Conservation (phyloP, 192 early-diverging fungal genomes). For the Allomyces macrogynus region DNA sequence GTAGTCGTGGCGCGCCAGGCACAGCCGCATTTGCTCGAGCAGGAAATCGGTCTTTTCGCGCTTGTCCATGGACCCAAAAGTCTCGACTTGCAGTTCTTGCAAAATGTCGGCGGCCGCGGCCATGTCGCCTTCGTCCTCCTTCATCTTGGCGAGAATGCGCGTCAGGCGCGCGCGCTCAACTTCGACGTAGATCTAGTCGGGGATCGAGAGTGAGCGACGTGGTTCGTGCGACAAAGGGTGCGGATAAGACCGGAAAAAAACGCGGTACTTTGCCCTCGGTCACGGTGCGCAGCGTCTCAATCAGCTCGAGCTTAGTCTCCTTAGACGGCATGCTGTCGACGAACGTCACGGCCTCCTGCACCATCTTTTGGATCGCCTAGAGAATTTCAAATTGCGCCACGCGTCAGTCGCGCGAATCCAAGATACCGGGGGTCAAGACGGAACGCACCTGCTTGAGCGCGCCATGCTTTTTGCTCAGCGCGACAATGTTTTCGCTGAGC, state of each 20-base stretch:
- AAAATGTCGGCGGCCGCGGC: slow-evolving; percentile 82
- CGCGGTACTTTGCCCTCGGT: slow-evolving; percentile 80
- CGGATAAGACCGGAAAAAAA: background rate
- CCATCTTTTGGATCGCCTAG: slow-evolving; percentile 85
- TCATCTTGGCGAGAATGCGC: slow-evolving; percentile 65
- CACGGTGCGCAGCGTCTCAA: slow-evolving; percentile 78
- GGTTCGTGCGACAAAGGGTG: no score
- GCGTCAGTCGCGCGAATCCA: background rate
- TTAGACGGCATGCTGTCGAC: slow-evolving; percentile 69
- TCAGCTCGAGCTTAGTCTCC: slow-evolving; percentile 69
- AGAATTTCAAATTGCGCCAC: background rate
- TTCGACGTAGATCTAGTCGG: slow-evolving; percentile 82
- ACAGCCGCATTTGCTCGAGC: slow-evolving; percentile 92
- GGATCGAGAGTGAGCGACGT: background rate
- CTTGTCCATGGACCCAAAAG: slow-evolving; percentile 95
- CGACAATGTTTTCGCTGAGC: slow-evolving; percentile 75
- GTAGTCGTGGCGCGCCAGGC: slow-evolving; percentile 82
- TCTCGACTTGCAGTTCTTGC: slow-evolving; percentile 96
- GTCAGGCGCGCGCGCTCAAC: slow-evolving; percentile 91
- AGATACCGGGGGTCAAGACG: background rate
- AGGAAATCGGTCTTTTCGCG: slow-evolving; percentile 99
- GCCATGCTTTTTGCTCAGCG: slow-evolving; percentile 93
- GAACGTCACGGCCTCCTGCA: slow-evolving; percentile 73
- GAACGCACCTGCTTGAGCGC: slow-evolving; percentile 60
- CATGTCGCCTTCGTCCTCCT: slow-evolving; percentile 75